Evolutionary conservation across 1,139 yeast species (phyloP).

Genomic region (Wickerhamomyces sp.): DNA sequence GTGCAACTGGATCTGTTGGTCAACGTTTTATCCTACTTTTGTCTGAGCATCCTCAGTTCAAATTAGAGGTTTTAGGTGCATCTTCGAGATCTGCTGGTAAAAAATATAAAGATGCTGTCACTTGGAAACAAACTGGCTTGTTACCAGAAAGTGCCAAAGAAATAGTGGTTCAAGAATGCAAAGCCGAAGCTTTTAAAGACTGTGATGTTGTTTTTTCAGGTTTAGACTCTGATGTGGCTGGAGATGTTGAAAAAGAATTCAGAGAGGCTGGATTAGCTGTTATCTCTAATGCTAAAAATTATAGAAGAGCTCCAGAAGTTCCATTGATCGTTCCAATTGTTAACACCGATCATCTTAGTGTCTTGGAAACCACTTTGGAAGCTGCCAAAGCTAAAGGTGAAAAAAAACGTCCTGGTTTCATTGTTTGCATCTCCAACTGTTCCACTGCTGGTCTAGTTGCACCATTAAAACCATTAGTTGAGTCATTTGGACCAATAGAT

Average conservation of each 20-base stretch:
- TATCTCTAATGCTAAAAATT: constrained; percentile 93
- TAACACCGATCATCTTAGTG: constrained; percentile 86
- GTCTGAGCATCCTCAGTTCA: constrained; percentile 86
- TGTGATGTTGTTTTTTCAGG: constrained; percentile 97
- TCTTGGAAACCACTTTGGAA: constrained; percentile 58
- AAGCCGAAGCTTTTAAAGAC: constrained; percentile 66
- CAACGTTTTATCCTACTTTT: constrained; percentile 88
- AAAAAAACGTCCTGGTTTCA: constrained; percentile 64
- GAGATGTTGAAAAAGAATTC: constrained; percentile 83
- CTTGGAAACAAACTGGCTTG: constrained; percentile 90
- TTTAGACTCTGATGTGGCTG: constrained; percentile 89
- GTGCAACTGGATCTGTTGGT: constrained; percentile 98
- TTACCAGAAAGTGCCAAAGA: constrained; percentile 66
- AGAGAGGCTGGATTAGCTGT: constrained; percentile 78
- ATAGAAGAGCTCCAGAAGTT: constrained; percentile 81
- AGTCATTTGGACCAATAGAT: constrained; percentile 84
- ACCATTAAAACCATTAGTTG: constrained; percentile 89
- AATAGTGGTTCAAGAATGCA: constrained; percentile 73
- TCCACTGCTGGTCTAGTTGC: constrained; percentile 98
- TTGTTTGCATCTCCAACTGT: constrained; percentile 94
- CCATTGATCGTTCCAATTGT: constrained; percentile 95
- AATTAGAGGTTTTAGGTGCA: constrained; percentile 84
- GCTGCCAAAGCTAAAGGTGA: constrained; percentile 50
- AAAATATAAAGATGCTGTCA: constrained; percentile 75
- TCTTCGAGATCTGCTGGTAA: constrained; percentile 93